Evolutionary conservation across 2,329 filamentous ascomycete species (phyloP).

Genomic region (Aspergillus ruber): DNA sequence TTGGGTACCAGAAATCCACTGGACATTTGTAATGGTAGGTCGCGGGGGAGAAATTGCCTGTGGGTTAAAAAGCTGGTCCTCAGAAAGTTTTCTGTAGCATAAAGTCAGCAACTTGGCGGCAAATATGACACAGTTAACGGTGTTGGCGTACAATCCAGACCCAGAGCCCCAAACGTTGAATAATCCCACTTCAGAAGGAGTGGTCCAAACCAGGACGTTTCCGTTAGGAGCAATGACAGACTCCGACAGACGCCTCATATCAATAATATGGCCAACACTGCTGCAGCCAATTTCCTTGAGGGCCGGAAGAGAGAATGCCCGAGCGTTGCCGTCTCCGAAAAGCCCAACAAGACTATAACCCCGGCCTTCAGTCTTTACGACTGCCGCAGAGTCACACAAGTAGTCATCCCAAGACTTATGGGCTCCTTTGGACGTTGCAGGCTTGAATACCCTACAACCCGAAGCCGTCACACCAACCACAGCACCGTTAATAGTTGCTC

Average conservation of each 20-base stretch:
- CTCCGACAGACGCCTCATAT: conserved; percentile 64
- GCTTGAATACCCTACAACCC: conserved; percentile 82
- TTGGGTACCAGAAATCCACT: conserved; percentile 95
- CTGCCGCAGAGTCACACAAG: conserved; percentile 72
- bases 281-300: conserved; percentile 74
- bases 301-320: conserved; percentile 79
- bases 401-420: conserved; percentile 81
- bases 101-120: conserved; percentile 10
- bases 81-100: conserved; percentile 36
- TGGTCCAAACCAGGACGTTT: conserved; percentile 80
- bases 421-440: conserved; percentile 78
- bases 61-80: conserved; percentile 76
- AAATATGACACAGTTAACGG: not conserved
- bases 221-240: conserved; percentile 69
- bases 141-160: conserved; percentile 50
- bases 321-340: conserved; percentile 73
- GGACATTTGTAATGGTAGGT: conserved; percentile 88
- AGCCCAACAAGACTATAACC: conserved; percentile 75
- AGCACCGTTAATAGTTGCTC: conserved; percentile 69
- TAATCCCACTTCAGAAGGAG: conserved; percentile 76
- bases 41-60: conserved; percentile 66
- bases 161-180: conserved; percentile 81
- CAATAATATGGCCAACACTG: conserved; percentile 60
- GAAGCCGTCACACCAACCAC: conserved; percentile 68
- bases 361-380: conserved; percentile 67